A percentile compares a stretch with the other conserved stretches of the same genome.
Evolutionary conservation across 2,329 filamentous ascomycete species (phyloP).

Genomic region (Paracamarosporium sp.): DNA sequence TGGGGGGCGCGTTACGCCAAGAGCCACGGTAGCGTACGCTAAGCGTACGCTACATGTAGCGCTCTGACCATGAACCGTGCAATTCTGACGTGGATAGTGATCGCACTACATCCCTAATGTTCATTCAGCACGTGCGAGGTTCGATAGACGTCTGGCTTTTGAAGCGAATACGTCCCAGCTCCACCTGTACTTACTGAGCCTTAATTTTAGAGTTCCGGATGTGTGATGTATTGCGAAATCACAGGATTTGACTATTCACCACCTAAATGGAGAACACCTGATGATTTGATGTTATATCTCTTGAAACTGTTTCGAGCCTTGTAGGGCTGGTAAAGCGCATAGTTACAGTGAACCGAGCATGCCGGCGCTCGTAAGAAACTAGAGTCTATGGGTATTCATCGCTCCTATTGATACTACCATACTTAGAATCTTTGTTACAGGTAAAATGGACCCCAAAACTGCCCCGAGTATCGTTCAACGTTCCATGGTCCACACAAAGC

Average conservation of each 20-base stretch:
- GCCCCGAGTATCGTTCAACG: not conserved
- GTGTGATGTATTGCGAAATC: not conserved
- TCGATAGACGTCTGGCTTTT: not conserved
- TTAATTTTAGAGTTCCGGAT: too few relatives aligned
- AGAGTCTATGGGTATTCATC: too few relatives aligned
- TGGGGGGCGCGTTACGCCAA: too few relatives aligned
- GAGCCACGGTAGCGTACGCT: too few relatives aligned
- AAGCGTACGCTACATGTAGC: not conserved
- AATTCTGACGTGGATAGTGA: not conserved
- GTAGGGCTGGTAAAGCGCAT: too few relatives aligned
- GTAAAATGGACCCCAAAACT: not conserved
- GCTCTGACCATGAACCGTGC: not conserved
- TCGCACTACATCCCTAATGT: not conserved
- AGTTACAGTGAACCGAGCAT: too few relatives aligned
- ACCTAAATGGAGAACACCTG: too few relatives aligned
- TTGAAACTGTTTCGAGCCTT: too few relatives aligned
- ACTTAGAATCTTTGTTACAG: too few relatives aligned
- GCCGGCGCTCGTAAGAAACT: too few relatives aligned
- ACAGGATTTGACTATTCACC: not conserved
- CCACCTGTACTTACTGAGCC: not conserved
- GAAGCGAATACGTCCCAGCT: not conserved
- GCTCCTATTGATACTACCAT: too few relatives aligned
- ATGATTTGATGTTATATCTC: too few relatives aligned
- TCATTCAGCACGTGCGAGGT: not conserved
- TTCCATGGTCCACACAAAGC: not conserved